Conservation (phyloP, 2,329 filamentous ascomycete species). For the Dichotomopilus funicola region DNA sequence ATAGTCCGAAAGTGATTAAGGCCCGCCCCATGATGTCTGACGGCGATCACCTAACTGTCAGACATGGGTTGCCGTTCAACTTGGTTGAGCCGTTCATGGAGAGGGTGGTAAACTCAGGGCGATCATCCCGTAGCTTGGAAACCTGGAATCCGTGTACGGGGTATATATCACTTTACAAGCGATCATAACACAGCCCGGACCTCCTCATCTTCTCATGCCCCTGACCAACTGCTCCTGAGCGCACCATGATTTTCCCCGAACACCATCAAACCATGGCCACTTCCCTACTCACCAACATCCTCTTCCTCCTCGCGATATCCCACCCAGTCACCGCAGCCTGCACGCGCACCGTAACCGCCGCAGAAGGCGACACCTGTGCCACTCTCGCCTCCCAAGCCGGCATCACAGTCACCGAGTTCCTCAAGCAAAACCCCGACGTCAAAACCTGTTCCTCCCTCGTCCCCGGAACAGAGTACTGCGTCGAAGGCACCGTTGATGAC, state of each 20-base stretch:
- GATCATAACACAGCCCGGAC: background rate
- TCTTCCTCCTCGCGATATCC: slow-evolving; percentile 9
- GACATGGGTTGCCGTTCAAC: no score
- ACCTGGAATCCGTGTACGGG: no score
- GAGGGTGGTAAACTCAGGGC: no score
- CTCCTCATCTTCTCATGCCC: no score
- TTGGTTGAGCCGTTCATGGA: no score
- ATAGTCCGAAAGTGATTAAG: no score
- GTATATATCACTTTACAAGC: background rate
- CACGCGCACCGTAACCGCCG: slow-evolving; percentile 20
- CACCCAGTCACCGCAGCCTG: slow-evolving; percentile 15
- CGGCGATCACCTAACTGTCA: no score
- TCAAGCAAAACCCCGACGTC: slow-evolving; percentile 19
- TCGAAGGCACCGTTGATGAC: slow-evolving; percentile 14
- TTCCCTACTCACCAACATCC: background rate
- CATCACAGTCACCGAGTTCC: slow-evolving; percentile 23
- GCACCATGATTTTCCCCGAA: background rate
- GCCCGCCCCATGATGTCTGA: no score
- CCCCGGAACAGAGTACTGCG: slow-evolving; percentile 17
- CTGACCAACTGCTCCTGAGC: background rate
- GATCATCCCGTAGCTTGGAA: no score
- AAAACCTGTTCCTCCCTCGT: slow-evolving; percentile 19
- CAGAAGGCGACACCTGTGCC: slow-evolving; percentile 24
- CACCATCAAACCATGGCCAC: slow-evolving; percentile 1
- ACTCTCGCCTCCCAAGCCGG: slow-evolving; percentile 19